These are phyloP conservation scores for Sporisorium reilianum DNA, from an alignment of 1,284 basidiomycete genomes.

Conservation along the genomic window DNA sequence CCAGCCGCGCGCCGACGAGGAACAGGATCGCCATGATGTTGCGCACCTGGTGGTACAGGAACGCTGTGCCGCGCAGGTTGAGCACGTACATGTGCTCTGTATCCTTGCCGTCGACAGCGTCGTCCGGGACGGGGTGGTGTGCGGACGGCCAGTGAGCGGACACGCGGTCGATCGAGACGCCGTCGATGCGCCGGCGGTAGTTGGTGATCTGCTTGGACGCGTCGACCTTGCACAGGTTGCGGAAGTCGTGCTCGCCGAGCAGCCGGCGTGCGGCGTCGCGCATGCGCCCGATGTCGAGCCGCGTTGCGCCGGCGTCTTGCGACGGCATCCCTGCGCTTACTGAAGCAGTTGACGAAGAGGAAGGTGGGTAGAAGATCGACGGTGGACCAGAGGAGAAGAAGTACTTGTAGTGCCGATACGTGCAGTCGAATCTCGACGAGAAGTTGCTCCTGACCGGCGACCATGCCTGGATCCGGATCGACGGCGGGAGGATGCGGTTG, in stretches of 20 bases:
- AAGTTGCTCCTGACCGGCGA: conserved; percentile 85
- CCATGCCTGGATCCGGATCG: conserved; percentile 94
- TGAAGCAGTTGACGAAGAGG: not conserved
- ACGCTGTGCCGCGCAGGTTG: conserved; percentile 88
- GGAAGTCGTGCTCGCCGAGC: conserved; percentile 92
- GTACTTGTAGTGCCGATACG: conserved; percentile 94
- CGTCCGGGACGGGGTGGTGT: not conserved
- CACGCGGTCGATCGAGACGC: conserved; percentile 74
- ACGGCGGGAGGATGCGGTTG: conserved; percentile 88
- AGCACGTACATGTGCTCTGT: conserved; percentile 75
- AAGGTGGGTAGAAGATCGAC: conserved; percentile 26
- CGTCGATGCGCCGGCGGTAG: conserved; percentile 78
- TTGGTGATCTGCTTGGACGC: conserved; percentile 89
- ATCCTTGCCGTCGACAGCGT: conserved; percentile 36
- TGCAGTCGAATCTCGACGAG: conserved; percentile 89
- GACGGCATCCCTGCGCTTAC: not conserved
- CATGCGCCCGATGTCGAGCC: conserved; percentile 75
- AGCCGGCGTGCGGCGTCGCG: conserved; percentile 79
- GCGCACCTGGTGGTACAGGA: conserved; percentile 96
- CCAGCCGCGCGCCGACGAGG: conserved; percentile 85
- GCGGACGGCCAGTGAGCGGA: conserved; percentile 41
- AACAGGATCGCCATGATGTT: conserved; percentile 95
- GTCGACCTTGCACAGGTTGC: conserved; percentile 96
- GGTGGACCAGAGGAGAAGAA: conserved; percentile 74
- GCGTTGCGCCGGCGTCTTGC: conserved; percentile 16